These are phyloP conservation scores for Arbutus unedo DNA, from an alignment of 148 eudicot genomes.

Conservation along the genomic window DNA sequence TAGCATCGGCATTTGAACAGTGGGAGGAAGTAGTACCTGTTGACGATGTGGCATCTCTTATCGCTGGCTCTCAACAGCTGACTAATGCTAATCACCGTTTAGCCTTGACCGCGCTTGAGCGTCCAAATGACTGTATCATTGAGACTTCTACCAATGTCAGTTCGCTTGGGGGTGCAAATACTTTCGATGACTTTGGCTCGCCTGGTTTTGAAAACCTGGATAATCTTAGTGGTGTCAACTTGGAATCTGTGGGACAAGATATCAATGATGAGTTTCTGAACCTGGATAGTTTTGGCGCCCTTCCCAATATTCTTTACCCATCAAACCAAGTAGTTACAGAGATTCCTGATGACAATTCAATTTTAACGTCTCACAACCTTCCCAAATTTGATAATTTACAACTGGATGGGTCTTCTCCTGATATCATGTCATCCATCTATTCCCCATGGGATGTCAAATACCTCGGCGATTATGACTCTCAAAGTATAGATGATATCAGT, in stretches of 20 bases:
- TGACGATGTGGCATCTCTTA: conserved; percentile 55
- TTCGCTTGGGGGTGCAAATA: neutral
- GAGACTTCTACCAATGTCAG: neutral
- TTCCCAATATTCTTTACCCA: conserved; percentile 22
- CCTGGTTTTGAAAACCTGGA: neutral
- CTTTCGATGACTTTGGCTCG: neutral
- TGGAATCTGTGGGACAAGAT: neutral
- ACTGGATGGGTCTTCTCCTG: conserved; percentile 42
- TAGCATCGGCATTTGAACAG: conserved; percentile 55
- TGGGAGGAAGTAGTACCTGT: conserved; percentile 57
- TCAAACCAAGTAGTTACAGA: conserved; percentile 28
- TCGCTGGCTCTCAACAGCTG: neutral
- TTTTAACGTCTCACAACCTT: conserved; percentile 27
- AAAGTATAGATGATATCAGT: conserved; percentile 37
- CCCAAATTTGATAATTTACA: conserved; percentile 27
- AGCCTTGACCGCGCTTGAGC: neutral
- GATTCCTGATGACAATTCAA: conserved; percentile 30
- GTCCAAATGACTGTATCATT: neutral
- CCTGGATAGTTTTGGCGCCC: neutral
- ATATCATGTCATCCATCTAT: conserved; percentile 46
- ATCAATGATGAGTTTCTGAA: neutral
- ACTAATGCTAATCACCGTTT: neutral
- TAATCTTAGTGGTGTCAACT: neutral
- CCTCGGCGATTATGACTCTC: conserved; percentile 44
- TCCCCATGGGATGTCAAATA: conserved; percentile 43